phyloP scores from a whole-genome alignment of 139 green algal genomes.

The Trebouxia sp. region DNA sequence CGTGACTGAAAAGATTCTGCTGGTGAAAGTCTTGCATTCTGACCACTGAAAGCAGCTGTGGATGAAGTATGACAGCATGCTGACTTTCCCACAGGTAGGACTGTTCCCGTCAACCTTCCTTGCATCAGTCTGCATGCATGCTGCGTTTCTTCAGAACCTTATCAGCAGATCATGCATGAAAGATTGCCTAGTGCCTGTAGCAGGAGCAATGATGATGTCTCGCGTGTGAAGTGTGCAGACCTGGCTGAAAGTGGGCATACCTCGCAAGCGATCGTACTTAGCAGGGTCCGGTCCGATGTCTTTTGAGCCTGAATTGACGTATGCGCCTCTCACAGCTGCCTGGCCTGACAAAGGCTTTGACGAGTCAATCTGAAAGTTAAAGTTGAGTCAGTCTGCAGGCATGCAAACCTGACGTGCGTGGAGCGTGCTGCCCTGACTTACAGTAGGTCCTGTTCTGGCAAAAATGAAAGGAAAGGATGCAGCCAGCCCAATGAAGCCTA shows the following conservation, averaged over 20 bases:
- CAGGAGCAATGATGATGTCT: no score
- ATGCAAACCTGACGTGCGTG: not conserved
- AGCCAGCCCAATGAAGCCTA: slow-evolving; percentile 11
- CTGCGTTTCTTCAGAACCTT: not conserved
- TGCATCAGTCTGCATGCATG: not conserved
- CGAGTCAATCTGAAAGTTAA: slow-evolving; percentile 41
- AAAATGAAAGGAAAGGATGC: slow-evolving; percentile 11
- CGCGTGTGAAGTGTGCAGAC: not conserved
- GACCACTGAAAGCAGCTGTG: not conserved
- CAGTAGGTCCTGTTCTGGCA: not conserved
- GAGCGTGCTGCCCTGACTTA: not conserved
- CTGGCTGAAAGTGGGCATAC: not conserved
- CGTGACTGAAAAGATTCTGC: not conserved
- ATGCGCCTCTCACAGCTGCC: slow-evolving; percentile 58
- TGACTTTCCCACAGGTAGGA: no score
- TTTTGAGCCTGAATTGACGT: slow-evolving; percentile 66
- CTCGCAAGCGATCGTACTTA: not conserved
- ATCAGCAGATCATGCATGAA: not conserved
- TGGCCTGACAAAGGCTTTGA: slow-evolving; percentile 43
- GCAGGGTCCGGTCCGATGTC: slow-evolving; percentile 60
- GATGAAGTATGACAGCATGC: not conserved
- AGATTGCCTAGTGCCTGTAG: not conserved
- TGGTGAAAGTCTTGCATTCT: not conserved
- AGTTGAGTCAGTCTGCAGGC: not conserved
- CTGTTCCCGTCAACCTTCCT: not conserved